Base-by-base conservation (phyloP, 208 protist genomes). In the Trypanosoma melophagium region DNA sequence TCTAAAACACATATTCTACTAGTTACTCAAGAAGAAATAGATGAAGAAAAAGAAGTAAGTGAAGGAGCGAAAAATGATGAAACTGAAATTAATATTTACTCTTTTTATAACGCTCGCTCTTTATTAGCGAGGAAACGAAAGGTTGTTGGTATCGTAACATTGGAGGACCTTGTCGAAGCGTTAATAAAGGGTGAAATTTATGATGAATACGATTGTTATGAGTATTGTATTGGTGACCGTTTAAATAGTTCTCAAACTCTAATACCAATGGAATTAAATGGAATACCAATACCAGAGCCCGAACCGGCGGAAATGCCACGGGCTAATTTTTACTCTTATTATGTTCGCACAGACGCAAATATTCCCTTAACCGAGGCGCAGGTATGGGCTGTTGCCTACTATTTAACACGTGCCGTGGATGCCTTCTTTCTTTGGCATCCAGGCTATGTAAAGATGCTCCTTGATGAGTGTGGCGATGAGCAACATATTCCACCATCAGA, bases 251-350 rank as follows among this genome's bases (percentile, higher is more conserved):
- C 10, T 10, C 17, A 28, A 21, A 54, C 14, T 12, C 38, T 13
- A 31, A 50, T 69, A 40, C 60, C 35, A 53, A 14, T 56, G 17
- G 12, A 21, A 24, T 54, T 5, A 35, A 74, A 21, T 19, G 74
- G n/a, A 49, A 40, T 65, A 58, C 69, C 58, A 31, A 25, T 55
- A 35, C 66, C 69, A 35, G 54, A 79, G 7, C 47, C 35, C 3
- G 81, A 91, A 71, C 90, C 90, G 0, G 58, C 61, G 51, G 85
- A 80, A 58, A 63, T 69, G 25, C 87, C 87, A 50, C 71, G 90
- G 3, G 90, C 84, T 16, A 96, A 92, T 71, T 96, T 96, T 76
- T 96, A 87, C 74, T 96, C 90, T n/a, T 96, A 89, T 65, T 84
- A 87, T 56, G 86, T 83, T 7, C 86, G 91, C 57, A 74, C 81